Percentiles rank a stretch among this genome's conserved stretches.
These are phyloP conservation scores for Sporothrix variecibatus DNA, from an alignment of 2,329 filamentous ascomycete genomes.

Conservation along the genomic window DNA sequence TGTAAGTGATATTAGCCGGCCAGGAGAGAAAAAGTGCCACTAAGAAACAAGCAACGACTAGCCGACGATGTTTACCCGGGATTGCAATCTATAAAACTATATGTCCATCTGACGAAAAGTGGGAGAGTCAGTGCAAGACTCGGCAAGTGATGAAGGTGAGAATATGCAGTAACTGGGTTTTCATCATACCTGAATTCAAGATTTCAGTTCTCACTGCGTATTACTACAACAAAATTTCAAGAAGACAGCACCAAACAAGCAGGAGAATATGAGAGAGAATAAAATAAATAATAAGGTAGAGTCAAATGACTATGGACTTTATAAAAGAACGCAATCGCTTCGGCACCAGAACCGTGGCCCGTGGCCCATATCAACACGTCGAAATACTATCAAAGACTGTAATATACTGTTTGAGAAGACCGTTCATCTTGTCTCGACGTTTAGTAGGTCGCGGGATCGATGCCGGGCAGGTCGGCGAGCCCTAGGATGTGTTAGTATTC, in stretches of 20 bases:
- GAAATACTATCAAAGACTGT: not conserved
- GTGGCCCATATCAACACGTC: not conserved
- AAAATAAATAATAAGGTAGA: not conserved
- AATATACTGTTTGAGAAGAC: too few species aligned
- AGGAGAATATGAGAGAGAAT: not conserved
- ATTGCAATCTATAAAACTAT: conserved; percentile 20
- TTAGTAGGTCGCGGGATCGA: conserved; percentile 25
- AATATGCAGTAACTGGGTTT: not conserved
- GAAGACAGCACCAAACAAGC: not conserved
- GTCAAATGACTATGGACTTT: not conserved
- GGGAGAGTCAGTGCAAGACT: not conserved
- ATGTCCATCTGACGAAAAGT: not conserved
- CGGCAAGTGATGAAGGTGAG: not conserved
- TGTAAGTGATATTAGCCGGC: conserved; percentile 9
- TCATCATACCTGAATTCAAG: not conserved
- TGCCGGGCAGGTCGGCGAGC: conserved; percentile 26
- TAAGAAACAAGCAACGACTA: not conserved
- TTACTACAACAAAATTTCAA: too few species aligned
- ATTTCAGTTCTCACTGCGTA: not conserved
- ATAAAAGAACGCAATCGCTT: conserved; percentile 8
- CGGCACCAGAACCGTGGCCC: not conserved
- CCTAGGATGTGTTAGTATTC: conserved; percentile 20
- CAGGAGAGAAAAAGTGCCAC: not conserved
- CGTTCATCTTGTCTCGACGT: not conserved
- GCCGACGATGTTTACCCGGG: conserved; percentile 17